Base-by-base conservation (phyloP, 441 rosid species). In the Erysimum cheiri region DNA sequence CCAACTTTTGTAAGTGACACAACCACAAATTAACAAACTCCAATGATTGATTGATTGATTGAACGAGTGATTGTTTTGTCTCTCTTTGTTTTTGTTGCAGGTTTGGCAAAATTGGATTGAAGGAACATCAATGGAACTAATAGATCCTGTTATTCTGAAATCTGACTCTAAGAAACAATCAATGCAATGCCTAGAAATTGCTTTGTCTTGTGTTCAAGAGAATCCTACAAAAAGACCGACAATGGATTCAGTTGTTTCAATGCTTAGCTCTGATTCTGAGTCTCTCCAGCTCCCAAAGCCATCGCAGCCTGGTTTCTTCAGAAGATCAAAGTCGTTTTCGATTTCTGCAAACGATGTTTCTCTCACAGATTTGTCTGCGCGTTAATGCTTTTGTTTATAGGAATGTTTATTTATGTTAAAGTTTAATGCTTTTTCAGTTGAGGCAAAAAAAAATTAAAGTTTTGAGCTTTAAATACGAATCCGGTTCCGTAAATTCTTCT, bases 161-260 rank as follows among this genome's bases (percentile, higher is more conserved):
- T 14, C 62, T 59, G 60, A 55, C 69, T 60, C 73, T 0, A 48
- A 66, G 8, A 55, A 22, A 22, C 78, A 81, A 60, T 80, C 48
- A 33, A 35, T 73, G 66, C 79, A 81, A 73, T 71, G 84, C 77
- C 39, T 82, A 15, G 79, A 82, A 32, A 48, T 77, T 1, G 80
- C 73, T 24, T 3, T 85, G 36, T 46, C 84, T 49, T 82, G 88
- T 4, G 70, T 81, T 73, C 82, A 85, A 58, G 85, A 81, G 41
- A 59, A 82, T 40, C 84, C 85, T 13, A 65, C 22, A 1, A 61
- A 43, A 36, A 78, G 88, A 73, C 88, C 84, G 37, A 72, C 75
- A 4, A 78, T 78, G 85, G 80, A 83, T 12, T 13, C 72, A 3
- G 68, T 77, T 60, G 62, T 80, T 52, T 81, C 80, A 14, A 84